phyloP scores from a whole-genome alignment of 1,284 basidiomycete genomes.

The Boletellus deceptivus region DNA sequence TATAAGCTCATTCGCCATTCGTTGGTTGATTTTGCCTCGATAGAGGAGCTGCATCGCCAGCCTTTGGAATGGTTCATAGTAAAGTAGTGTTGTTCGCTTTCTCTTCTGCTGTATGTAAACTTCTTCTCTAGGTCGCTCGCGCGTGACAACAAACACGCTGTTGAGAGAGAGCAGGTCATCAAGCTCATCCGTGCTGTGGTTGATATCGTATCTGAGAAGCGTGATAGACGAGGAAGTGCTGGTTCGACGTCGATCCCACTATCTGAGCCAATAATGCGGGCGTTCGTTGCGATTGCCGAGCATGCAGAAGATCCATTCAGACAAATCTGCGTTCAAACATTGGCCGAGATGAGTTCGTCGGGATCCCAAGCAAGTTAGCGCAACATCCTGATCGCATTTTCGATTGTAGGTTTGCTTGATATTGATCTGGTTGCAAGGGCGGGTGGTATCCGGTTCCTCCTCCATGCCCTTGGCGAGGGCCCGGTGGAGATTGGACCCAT shows the following conservation, averaged over 20 bases:
- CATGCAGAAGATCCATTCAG: conserved; percentile 90
- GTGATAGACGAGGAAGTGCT: conserved; percentile 43
- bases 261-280: conserved; percentile 80
- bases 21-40: conserved; percentile 69
- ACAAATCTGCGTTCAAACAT: conserved; percentile 82
- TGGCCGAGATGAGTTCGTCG: conserved; percentile 83
- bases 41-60: conserved; percentile 55
- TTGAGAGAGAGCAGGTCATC: conserved; percentile 94
- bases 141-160: conserved; percentile 78
- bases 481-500: conserved; percentile 81
- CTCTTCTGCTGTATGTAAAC: conserved; percentile 10
- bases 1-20: conserved; percentile 87
- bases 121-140: conserved; percentile 64
- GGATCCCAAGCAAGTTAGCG: conserved; percentile 8
- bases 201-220: conserved; percentile 61
- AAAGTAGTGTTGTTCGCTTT: conserved; percentile 45
- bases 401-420: conserved; percentile 70
- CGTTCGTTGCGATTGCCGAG: conserved; percentile 90
- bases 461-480: conserved; percentile 86
- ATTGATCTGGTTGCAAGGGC: conserved; percentile 79
- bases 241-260: conserved; percentile 53
- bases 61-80: conserved; percentile 89
- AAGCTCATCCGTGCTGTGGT: conserved; percentile 87
- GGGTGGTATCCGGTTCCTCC: conserved; percentile 84
- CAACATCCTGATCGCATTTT: conserved; percentile 14